Evolutionary conservation across 1,284 basidiomycete species (phyloP).

Genomic region (Phellinidium pouzarii): DNA sequence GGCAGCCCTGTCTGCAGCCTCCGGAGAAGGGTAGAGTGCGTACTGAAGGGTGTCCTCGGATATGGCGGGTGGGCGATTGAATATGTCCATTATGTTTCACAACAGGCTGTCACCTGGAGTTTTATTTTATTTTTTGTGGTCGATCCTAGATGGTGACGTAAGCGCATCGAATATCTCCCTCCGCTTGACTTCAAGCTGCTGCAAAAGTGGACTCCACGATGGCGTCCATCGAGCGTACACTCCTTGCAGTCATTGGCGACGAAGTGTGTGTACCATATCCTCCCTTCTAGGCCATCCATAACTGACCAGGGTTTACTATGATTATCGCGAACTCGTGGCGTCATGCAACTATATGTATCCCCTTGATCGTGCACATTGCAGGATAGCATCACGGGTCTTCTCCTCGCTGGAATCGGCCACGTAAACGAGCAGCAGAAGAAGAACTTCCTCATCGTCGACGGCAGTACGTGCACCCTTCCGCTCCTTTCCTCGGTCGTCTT

Average conservation of each 20-base stretch:
- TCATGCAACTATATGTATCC: neutral
- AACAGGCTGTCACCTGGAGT: too few relatives aligned
- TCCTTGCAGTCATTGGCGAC: slow-evolving; percentile 92
- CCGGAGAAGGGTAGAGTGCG: slow-evolving; percentile 52
- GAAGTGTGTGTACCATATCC: slow-evolving; percentile 50
- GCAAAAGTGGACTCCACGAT: slow-evolving; percentile 7
- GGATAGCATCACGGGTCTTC: slow-evolving; percentile 93
- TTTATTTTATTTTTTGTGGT: neutral
- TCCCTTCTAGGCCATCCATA: neutral
- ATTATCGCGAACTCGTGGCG: neutral
- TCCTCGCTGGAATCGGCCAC: slow-evolving; percentile 89
- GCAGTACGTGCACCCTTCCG: slow-evolving; percentile 50
- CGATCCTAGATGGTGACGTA: neutral
- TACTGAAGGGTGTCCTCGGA: slow-evolving; percentile 84
- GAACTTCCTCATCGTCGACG: slow-evolving; percentile 92
- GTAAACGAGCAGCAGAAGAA: slow-evolving; percentile 85
- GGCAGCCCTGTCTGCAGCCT: slow-evolving; percentile 48
- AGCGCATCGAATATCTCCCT: neutral
- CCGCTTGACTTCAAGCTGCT: slow-evolving; percentile 1
- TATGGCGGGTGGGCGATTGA: slow-evolving; percentile 67
- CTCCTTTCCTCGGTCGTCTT: neutral
- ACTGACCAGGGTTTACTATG: neutral
- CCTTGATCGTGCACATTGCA: slow-evolving; percentile 28
- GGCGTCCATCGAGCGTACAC: slow-evolving; percentile 56
- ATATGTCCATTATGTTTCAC: slow-evolving; percentile 37